Conservation (phyloP, 2,329 filamentous ascomycete species). For the Neopestalotiopsis clavispora region DNA sequence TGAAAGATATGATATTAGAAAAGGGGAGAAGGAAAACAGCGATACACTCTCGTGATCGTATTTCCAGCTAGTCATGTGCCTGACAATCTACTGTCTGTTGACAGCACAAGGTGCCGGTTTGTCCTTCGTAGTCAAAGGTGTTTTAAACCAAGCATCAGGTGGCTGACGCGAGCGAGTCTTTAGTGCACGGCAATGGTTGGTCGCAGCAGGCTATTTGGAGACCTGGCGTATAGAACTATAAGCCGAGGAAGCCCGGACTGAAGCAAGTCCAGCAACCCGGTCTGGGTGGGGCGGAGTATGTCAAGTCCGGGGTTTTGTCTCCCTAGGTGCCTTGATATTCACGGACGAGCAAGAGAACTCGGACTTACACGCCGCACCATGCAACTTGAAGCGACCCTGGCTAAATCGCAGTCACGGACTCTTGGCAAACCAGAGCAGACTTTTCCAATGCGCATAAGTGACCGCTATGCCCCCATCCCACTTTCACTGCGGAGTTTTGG, state of each 20-base stretch:
- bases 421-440: neutral
- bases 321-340: too few relatives aligned
- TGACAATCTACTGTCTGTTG: too few relatives aligned
- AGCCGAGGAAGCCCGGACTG: neutral
- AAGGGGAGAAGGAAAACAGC: too few relatives aligned
- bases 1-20: too few relatives aligned
- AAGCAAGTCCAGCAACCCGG: neutral
- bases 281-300: neutral
- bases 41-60: too few relatives aligned
- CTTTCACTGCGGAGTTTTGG: too few relatives aligned
- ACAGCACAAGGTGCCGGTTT: too few relatives aligned
- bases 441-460: neutral
- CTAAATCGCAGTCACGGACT: neutral
- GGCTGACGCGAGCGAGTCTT: neutral
- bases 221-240: neutral
- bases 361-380: neutral
- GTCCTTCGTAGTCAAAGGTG: too few relatives aligned
- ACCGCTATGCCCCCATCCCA: too few relatives aligned
- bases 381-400: neutral
- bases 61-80: too few relatives aligned
- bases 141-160: too few relatives aligned
- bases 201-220: neutral
- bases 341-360: neutral
- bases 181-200: neutral
- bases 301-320: neutral